phyloP scores from a whole-genome alignment of 192 early-diverging fungal genomes.

The Backusella westeae region DNA sequence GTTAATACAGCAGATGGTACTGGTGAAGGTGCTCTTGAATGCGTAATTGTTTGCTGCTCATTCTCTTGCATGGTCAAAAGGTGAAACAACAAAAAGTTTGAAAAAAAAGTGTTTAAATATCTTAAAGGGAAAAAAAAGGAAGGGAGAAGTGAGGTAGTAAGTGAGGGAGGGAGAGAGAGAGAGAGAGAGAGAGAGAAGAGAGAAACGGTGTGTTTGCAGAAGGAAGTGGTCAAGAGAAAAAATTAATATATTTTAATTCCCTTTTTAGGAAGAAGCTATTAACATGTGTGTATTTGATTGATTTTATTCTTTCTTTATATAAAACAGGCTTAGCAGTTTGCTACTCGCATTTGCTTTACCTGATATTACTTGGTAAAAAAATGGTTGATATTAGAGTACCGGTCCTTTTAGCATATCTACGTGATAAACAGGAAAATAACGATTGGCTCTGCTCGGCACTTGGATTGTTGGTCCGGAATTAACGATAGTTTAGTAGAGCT shows the following conservation, averaged over 20 bases:
- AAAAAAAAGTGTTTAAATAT: not conserved
- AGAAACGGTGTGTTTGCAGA: not conserved
- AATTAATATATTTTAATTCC: not conserved
- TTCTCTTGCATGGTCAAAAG: not conserved
- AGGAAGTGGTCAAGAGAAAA: not conserved
- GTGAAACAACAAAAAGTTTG: not conserved
- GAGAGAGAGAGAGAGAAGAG: not conserved
- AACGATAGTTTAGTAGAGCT: too few relatives aligned
- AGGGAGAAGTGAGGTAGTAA: not conserved
- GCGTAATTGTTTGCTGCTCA: conserved; percentile 1
- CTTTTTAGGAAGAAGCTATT: not conserved
- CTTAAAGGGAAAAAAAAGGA: not conserved
- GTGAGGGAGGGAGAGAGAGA: not conserved
- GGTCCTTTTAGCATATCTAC: too few relatives aligned
- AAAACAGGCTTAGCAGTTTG: too few relatives aligned
- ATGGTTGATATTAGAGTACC: too few relatives aligned
- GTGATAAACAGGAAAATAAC: too few relatives aligned
- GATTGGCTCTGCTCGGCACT: too few relatives aligned
- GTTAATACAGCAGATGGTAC: conserved; percentile 7
- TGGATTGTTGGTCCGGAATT: too few relatives aligned
- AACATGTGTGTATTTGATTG: not conserved
- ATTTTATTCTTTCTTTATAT: too few relatives aligned
- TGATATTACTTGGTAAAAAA: too few relatives aligned
- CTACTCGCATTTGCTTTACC: too few relatives aligned
- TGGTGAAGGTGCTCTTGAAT: conserved; percentile 15